Percentiles rank a stretch among this genome's conserved stretches.
phyloP scores from a whole-genome alignment of 768 basidiomycete genomes.

The Russula virescens region DNA sequence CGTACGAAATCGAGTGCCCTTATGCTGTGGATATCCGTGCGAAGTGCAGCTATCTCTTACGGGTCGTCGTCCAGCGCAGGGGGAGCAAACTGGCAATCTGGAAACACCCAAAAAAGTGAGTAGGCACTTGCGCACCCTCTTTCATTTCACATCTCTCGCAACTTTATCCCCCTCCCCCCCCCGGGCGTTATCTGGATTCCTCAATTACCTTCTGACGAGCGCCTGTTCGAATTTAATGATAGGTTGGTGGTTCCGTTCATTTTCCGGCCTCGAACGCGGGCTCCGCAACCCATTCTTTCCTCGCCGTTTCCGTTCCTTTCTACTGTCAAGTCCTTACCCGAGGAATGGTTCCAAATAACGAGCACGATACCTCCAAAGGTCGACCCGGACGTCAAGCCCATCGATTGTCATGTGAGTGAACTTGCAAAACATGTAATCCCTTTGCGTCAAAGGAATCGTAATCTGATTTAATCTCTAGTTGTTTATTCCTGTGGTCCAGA shows the following conservation, averaged over 20 bases:
- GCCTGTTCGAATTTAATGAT: neutral
- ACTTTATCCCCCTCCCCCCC: no score
- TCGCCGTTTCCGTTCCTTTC: constrained; percentile 45
- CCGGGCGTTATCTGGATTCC: no score
- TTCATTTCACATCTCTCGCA: no score
- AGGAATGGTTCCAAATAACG: constrained; percentile 56
- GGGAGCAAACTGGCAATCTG: constrained; percentile 39
- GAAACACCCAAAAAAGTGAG: constrained; percentile 44
- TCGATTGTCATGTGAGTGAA: constrained; percentile 47
- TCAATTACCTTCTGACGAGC: neutral
- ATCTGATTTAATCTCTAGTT: constrained; percentile 36
- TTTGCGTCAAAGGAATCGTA: neutral
- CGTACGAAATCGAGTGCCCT: constrained; percentile 39
- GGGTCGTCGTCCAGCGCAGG: constrained; percentile 37
- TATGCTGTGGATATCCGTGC: constrained; percentile 30
- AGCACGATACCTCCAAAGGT: constrained; percentile 39
- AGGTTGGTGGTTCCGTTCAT: constrained; percentile 44
- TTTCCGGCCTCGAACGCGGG: constrained; percentile 51
- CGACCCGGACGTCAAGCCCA: constrained; percentile 33
- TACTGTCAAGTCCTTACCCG: constrained; percentile 54
- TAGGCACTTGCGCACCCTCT: neutral
- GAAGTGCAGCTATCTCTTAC: constrained; percentile 43
- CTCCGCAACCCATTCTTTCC: constrained; percentile 47
- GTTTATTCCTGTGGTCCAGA: constrained; percentile 51
- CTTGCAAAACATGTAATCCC: neutral